These are phyloP conservation scores for Aspergillus ruber DNA, from an alignment of 2,329 filamentous ascomycete species.

Conservation along the genomic window DNA sequence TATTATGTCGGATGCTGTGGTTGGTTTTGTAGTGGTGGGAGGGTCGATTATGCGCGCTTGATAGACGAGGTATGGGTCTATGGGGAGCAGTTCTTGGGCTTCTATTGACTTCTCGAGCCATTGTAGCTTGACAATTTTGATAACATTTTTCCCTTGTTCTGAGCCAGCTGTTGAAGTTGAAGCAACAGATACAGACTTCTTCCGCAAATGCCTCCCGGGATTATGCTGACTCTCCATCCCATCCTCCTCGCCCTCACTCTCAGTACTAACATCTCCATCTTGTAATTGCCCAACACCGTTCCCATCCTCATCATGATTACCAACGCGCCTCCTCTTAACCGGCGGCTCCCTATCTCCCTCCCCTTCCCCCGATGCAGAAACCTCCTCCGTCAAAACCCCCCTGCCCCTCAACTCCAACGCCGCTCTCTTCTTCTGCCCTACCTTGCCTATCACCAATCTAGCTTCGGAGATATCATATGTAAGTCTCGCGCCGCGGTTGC, in stretches of 20 bases:
- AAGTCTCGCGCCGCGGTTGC: constrained; percentile 48
- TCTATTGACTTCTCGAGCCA: constrained; percentile 49
- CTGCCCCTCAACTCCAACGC: constrained; percentile 68
- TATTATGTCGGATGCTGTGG: constrained; percentile 35
- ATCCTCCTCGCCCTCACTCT: constrained; percentile 25
- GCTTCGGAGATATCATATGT: constrained; percentile 70
- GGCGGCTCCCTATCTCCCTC: constrained; percentile 8
- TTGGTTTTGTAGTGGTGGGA: constrained; percentile 3
- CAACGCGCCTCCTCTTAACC: constrained; percentile 22
- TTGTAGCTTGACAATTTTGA: constrained; percentile 48
- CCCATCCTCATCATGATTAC: background rate
- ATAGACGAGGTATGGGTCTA: constrained; percentile 48
- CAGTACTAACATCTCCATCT: constrained; percentile 11
- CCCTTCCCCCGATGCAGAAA: background rate
- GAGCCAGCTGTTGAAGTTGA: constrained; percentile 2
- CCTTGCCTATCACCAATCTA: constrained; percentile 65
- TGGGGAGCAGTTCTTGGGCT: constrained; percentile 37
- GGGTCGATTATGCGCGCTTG: constrained; percentile 40
- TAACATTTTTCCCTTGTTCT: constrained; percentile 16
- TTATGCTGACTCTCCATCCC: constrained; percentile 9
- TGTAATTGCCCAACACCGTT: background rate
- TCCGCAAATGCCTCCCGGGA: constrained; percentile 6
- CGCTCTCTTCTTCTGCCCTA: constrained; percentile 63
- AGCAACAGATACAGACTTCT: background rate
- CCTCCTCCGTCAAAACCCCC: constrained; percentile 49